Evolutionary conservation across 2,329 filamentous ascomycete species (phyloP), one percentile per base, ranked within the genome.

Genomic region (Fusarium sp.): DNA sequence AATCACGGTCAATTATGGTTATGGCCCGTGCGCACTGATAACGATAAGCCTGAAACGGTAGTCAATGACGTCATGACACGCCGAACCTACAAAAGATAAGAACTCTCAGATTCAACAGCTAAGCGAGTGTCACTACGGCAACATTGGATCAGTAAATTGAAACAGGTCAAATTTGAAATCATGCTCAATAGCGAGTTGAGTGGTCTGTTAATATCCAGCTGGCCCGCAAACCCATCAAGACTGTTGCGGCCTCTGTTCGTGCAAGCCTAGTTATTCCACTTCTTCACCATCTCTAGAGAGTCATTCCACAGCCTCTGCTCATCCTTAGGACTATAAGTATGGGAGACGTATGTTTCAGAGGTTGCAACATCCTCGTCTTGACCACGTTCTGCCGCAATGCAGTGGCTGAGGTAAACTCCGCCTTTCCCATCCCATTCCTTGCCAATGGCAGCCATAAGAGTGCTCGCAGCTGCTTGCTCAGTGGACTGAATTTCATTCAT

Each of bases 301-400:
- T 61, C 55, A 6, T 33, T 24, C 55, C 55, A 61, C 11, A 61
- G 21, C 3, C 58, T 60, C 21, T 28, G 20, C 15, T 60, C 56
- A 38, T 52, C 31, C 15, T 38, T 5, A 16, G 57, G 54, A n/a
- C 11, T 59, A 8, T 61, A 59, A 5, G 56, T 61, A 23, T 53
- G 55, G 18, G 58, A 33, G 20, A 50, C 54, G 23, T 49, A 59
- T 1, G 42, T 60, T 23, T 49, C 56, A 4, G 54, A 59, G 8
- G 42, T 57, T 15, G 57, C 29, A 31, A 15, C 23, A 24, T 35
- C 54, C 6, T 59, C 35, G 8, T 49, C 43, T 18, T 59, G 35
- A 11, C 57, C 57, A 13, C 35, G 23, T 23, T 60, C 42, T 4
- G 57, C 42, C 16, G 33, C 23, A 23, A 37, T 29, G 23, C 57